A percentile compares a stretch with the other conserved stretches of the same genome.
phyloP scores from a whole-genome alignment of 176 grass and related monocot genomes.

The Triticum dicoccoides region DNA sequence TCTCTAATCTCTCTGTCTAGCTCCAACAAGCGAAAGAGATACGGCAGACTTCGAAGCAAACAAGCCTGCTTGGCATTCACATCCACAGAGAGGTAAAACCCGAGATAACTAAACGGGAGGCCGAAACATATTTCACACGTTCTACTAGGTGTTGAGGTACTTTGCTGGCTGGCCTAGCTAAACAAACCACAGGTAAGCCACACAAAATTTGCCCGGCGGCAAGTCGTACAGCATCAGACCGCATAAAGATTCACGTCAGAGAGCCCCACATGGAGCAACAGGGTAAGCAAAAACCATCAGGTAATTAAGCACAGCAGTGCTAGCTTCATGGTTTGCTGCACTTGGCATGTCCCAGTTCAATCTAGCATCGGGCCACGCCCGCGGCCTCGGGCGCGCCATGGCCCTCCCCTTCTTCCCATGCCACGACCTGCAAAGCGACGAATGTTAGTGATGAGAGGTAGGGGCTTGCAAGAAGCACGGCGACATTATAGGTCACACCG shows the following conservation, averaged over 20 bases:
- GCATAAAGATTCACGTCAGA: not conserved
- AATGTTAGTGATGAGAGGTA: not conserved
- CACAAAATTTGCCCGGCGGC: slow-evolving; percentile 37
- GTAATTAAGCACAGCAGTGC: slow-evolving; percentile 26
- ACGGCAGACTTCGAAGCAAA: not conserved
- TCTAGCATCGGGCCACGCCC: slow-evolving; percentile 25
- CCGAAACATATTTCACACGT: not conserved
- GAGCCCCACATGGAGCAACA: not conserved
- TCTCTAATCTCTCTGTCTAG: not conserved
- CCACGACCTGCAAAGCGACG: slow-evolving; percentile 24
- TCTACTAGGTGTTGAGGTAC: not conserved
- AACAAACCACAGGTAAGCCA: slow-evolving; percentile 35
- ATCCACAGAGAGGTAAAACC: not conserved
- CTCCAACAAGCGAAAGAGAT: not conserved
- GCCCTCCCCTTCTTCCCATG: slow-evolving; percentile 24
- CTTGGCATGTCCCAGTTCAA: not conserved
- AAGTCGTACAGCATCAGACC: slow-evolving; percentile 21
- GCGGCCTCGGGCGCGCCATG: slow-evolving; percentile 31
- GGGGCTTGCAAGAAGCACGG: not conserved
- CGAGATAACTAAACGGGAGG: not conserved
- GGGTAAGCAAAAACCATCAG: not conserved
- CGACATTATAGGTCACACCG: not conserved
- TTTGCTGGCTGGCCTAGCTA: slow-evolving; percentile 29
- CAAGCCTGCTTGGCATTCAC: not conserved
- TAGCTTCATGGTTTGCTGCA: not conserved